phyloP scores from a whole-genome alignment of 139 green algal genomes.

The Zygnema cylindricum region DNA sequence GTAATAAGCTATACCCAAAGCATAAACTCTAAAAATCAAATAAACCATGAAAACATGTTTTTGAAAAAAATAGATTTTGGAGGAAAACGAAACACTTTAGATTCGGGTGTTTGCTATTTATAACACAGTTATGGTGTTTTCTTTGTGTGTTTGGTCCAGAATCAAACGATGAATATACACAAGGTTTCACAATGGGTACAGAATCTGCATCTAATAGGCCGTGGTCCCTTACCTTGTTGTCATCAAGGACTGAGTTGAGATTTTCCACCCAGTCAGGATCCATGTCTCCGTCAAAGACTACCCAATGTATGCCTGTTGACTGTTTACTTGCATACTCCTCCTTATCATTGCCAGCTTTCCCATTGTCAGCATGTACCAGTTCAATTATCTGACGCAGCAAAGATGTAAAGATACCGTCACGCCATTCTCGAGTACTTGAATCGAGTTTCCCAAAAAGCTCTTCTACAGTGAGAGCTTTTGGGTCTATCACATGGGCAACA shows the following conservation, averaged over 20 bases:
- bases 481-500: slow-evolving; percentile 42
- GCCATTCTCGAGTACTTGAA: slow-evolving; percentile 47
- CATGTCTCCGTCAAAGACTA: slow-evolving; percentile 86
- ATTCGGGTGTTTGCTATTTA: too few relatives aligned
- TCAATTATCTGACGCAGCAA: slow-evolving; percentile 33
- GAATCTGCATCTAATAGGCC: too few relatives aligned
- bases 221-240: slow-evolving; percentile 58
- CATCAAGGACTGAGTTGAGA: slow-evolving; percentile 70
- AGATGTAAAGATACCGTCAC: slow-evolving; percentile 55
- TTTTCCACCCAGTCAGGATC: slow-evolving; percentile 85
- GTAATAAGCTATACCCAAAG: too few relatives aligned
- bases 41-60: too few relatives aligned
- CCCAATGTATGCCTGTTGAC: slow-evolving; percentile 56
- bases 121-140: too few relatives aligned
- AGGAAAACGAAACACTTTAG: too few relatives aligned
- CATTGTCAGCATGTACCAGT: neutral
- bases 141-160: too few relatives aligned
- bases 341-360: slow-evolving; percentile 8
- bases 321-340: neutral
- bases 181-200: too few relatives aligned
- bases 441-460: slow-evolving; percentile 52
- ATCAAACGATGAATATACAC: too few relatives aligned
- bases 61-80: too few relatives aligned
- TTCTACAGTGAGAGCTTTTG: slow-evolving; percentile 51
- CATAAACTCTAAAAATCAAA: too few relatives aligned